Conservation (phyloP, 2,329 filamentous ascomycete genomes). For the Fusarium agapanthi region DNA sequence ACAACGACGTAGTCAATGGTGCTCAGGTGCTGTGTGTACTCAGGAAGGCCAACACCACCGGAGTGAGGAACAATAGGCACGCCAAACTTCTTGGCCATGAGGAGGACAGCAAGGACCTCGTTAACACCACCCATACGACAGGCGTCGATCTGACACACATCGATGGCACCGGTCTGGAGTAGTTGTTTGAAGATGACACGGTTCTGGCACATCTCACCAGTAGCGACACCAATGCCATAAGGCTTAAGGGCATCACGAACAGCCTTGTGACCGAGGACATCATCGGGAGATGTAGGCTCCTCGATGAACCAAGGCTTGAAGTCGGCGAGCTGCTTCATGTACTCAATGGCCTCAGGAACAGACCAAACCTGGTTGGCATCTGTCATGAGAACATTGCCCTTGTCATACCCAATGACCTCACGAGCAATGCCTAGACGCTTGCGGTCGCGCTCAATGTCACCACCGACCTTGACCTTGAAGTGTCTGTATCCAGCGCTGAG, state of each 20-base stretch:
- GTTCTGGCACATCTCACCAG: conserved; percentile 96
- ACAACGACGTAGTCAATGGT: conserved; percentile 94
- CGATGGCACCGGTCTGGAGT: conserved; percentile 80
- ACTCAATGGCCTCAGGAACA: conserved; percentile 85
- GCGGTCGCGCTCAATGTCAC: conserved; percentile 75
- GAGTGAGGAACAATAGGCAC: conserved; percentile 90
- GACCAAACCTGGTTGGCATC: conserved; percentile 95
- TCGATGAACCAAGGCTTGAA: conserved; percentile 96
- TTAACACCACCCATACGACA: conserved; percentile 91
- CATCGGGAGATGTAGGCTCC: conserved; percentile 90
- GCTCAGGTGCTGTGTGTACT: conserved; percentile 92
- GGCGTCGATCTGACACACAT: conserved; percentile 89
- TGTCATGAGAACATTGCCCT: conserved; percentile 87
- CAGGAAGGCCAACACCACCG: conserved; percentile 87
- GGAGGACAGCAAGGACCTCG: conserved; percentile 87
- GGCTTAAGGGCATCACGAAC: conserved; percentile 82
- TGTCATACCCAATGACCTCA: conserved; percentile 82
- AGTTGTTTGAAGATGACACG: conserved; percentile 94
- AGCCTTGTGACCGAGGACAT: conserved; percentile 87
- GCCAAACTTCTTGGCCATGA: conserved; percentile 81
- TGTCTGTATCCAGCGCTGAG: conserved; percentile 80
- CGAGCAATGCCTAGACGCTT: conserved; percentile 77
- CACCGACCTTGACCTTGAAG: conserved; percentile 93
- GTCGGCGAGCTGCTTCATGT: conserved; percentile 83
- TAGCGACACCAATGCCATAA: conserved; percentile 82